phyloP scores from a whole-genome alignment of 129 eudicot genomes.

The Artemisia annua region DNA sequence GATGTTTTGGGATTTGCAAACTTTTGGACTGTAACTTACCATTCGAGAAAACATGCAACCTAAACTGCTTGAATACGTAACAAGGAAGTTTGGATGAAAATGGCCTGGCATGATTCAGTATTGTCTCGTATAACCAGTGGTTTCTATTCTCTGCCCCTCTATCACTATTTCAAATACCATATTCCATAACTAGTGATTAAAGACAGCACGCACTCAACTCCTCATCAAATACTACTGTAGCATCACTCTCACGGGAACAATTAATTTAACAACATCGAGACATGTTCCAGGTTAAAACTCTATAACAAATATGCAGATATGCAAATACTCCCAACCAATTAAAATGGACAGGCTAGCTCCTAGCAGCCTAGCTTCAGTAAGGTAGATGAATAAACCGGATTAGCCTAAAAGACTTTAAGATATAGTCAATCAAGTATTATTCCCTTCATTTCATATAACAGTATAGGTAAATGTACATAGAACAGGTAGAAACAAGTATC shows the following conservation, averaged over 20 bases:
- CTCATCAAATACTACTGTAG: background rate
- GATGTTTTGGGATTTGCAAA: background rate
- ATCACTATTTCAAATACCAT: background rate
- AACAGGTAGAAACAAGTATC: constrained; percentile 21
- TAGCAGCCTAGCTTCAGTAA: background rate
- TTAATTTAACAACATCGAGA: background rate
- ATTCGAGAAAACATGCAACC: background rate
- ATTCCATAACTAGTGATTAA: background rate
- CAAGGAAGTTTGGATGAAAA: background rate
- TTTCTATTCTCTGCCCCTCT: background rate
- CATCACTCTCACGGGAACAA: background rate
- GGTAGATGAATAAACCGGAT: background rate
- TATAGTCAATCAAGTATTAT: constrained; percentile 17
- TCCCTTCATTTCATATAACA: background rate
- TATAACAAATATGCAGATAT: background rate
- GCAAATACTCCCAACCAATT: background rate
- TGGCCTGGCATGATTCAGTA: background rate
- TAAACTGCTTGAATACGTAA: background rate
- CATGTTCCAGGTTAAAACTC: background rate
- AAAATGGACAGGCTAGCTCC: background rate
- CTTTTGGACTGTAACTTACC: background rate
- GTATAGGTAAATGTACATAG: constrained; percentile 25
- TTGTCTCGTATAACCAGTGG: background rate
- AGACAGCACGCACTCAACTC: no score
- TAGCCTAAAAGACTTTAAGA: background rate